phyloP scores from a whole-genome alignment of 2,329 filamentous ascomycete genomes.

The Exophiala viscosa region DNA sequence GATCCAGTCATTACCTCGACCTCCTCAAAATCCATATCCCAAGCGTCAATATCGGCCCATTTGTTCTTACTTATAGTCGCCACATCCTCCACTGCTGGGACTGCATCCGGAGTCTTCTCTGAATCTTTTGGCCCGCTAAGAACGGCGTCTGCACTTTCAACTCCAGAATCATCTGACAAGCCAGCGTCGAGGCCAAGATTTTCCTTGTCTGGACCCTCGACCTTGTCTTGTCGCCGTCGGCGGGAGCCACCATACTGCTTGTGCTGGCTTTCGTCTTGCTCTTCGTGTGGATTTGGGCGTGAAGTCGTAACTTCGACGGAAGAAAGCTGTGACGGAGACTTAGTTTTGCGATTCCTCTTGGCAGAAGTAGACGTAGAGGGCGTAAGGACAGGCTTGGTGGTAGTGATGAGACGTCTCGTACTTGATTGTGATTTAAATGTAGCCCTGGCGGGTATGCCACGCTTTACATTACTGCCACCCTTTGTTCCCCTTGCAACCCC shows the following conservation, averaged over 20 bases:
- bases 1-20: constrained; percentile 23
- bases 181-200: constrained; percentile 6
- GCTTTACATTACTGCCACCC: constrained; percentile 7
- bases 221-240: not conserved
- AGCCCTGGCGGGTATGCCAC: not conserved
- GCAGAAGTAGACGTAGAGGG: constrained; percentile 20
- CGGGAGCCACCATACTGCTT: constrained; percentile 28
- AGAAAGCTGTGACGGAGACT: constrained; percentile 26
- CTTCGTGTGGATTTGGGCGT: not conserved
- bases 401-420: constrained; percentile 24
- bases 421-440: constrained; percentile 21
- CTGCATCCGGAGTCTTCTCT: not conserved
- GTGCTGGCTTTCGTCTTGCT: constrained; percentile 1
- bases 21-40: constrained; percentile 29
- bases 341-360: constrained; percentile 24
- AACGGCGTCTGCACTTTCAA: not conserved
- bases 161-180: not conserved
- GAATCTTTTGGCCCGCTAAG: not conserved
- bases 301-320: constrained; percentile 10
- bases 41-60: constrained; percentile 29
- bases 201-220: constrained; percentile 17
- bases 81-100: not conserved
- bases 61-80: constrained; percentile 11
- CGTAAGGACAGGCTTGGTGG: constrained; percentile 20
- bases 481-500: constrained; percentile 1